Evolutionary conservation across 768 basidiomycete genomes (phyloP).

Genomic region (Lanmaoa pseudosensibilis): DNA sequence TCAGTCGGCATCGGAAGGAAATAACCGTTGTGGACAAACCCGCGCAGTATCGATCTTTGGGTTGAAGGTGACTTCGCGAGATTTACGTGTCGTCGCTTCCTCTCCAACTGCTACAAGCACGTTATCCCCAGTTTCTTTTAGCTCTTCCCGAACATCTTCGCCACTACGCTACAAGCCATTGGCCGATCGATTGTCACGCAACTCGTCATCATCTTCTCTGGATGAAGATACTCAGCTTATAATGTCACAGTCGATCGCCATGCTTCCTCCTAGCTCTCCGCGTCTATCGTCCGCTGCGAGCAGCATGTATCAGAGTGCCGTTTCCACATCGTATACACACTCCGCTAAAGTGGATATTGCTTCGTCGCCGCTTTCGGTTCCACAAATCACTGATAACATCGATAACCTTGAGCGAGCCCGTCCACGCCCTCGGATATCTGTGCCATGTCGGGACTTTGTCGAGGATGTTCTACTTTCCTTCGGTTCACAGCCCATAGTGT

Average conservation of each 20-base stretch:
- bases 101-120: conserved; percentile 24
- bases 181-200: conserved; percentile 36
- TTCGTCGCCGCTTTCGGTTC: background rate
- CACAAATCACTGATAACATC: background rate
- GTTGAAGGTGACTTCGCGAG: conserved; percentile 50
- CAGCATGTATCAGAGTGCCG: conserved; percentile 79
- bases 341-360: background rate
- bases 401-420: conserved; percentile 2
- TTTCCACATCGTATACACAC: conserved; percentile 38
- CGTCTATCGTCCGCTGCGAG: conserved; percentile 54
- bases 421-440: conserved; percentile 5
- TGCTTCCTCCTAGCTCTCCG: conserved; percentile 49
- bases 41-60: conserved; percentile 60
- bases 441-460: conserved; percentile 9
- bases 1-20: conserved; percentile 16
- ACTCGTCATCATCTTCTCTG: conserved; percentile 58
- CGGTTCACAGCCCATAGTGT: conserved; percentile 57
- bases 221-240: conserved; percentile 64
- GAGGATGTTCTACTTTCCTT: conserved; percentile 60
- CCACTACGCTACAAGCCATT: conserved; percentile 3
- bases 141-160: conserved; percentile 15
- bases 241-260: conserved; percentile 77
- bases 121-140: conserved; percentile 28
- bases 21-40: conserved; percentile 23
- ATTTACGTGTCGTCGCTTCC: conserved; percentile 35